Conservation (phyloP, 805 yeast genomes). For the Saccharomycopsis sp. region DNA sequence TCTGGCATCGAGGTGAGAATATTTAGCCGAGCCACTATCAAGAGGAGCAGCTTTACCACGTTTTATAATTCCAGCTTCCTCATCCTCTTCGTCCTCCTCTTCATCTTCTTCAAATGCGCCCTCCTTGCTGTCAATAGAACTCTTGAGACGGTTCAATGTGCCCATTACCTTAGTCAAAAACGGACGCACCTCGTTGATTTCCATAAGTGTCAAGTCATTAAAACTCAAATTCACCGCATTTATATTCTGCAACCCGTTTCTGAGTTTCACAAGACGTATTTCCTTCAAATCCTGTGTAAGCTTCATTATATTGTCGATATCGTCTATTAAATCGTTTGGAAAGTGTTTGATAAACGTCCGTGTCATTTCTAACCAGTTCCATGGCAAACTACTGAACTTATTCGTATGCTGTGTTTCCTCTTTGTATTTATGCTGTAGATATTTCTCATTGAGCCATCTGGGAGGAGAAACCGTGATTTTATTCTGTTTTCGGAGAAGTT, state of each 20-base stretch:
- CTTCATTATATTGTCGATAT: slow-evolving; percentile 63
- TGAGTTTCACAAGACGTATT: slow-evolving; percentile 69
- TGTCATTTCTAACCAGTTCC: slow-evolving; percentile 82
- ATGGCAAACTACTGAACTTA: slow-evolving; percentile 67
- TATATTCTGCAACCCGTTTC: slow-evolving; percentile 69
- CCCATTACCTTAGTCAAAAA: slow-evolving; percentile 78
- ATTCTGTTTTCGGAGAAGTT: slow-evolving; percentile 74
- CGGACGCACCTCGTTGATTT: slow-evolving; percentile 83
- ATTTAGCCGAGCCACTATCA: neutral
- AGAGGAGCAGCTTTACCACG: neutral
- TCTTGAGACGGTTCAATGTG: slow-evolving; percentile 53
- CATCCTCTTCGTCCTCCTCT: slow-evolving; percentile 15
- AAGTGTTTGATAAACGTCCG: slow-evolving; percentile 63
- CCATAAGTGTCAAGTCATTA: slow-evolving; percentile 76
- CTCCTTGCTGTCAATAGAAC: slow-evolving; percentile 22
- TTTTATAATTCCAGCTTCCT: neutral
- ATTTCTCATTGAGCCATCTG: slow-evolving; percentile 60
- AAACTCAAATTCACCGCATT: slow-evolving; percentile 79
- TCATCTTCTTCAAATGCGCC: slow-evolving; percentile 19
- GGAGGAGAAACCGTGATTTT: slow-evolving; percentile 86
- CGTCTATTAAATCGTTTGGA: slow-evolving; percentile 70
- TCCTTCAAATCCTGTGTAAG: slow-evolving; percentile 80
- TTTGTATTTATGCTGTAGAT: slow-evolving; percentile 52
- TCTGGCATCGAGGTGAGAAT: neutral
- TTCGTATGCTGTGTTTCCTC: slow-evolving; percentile 55